Evolutionary conservation across 2,329 filamentous ascomycete genomes (phyloP), one percentile per base, ranked within the genome.

Genomic region (Sporothrix euskadiensis): DNA sequence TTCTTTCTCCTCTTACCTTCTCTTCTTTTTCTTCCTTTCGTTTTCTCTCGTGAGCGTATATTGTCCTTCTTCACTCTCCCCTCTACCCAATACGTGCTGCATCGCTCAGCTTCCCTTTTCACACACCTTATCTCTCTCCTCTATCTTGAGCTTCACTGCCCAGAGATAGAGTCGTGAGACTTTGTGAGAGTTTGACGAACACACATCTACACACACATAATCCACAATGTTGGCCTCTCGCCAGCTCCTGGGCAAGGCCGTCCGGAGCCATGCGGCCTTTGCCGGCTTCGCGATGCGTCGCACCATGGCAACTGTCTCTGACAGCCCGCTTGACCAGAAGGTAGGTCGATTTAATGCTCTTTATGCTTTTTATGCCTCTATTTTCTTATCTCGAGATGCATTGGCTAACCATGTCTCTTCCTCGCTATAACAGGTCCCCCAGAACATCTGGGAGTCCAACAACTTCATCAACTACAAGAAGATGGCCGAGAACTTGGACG

Each of bases 391-490:
- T 14, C 22, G 30, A 26, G 76, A 63, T 30, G 30, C 35, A 52
- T 7, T 30, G 63, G 61, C 71, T 73, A 63, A 74, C 73, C 26
- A 8, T 2, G 7, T 39, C 56, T 32, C 54, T 8, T 22, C 47
- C 22, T 54, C 52, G 35, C 65, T 72, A 59, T 74, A 76, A 76
- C 75, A 89, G 88, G 88, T 99, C 83, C 92, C 92, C 84, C 97
- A 98, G 89, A 97, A 95, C 88, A 98, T 94, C 86, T 94, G 91
- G 88, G 96, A 99, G 86, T 92, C 94, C 84, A 90, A 89, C 84
- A 96, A 97, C 89, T 98, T 94, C 88, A 97, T 98, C 88, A 97
- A 98, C 89, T 99, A 99, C 84, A 94, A 93, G 89, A 98, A 98
- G 89, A 98, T 98, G 94, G 94, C 92, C 79, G 94, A 98, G 87